Percentiles rank a stretch among this genome's conserved stretches.
These are phyloP conservation scores for Pseudogymnoascus verrucosus DNA, from an alignment of 2,329 filamentous ascomycete genomes.

Conservation along the genomic window DNA sequence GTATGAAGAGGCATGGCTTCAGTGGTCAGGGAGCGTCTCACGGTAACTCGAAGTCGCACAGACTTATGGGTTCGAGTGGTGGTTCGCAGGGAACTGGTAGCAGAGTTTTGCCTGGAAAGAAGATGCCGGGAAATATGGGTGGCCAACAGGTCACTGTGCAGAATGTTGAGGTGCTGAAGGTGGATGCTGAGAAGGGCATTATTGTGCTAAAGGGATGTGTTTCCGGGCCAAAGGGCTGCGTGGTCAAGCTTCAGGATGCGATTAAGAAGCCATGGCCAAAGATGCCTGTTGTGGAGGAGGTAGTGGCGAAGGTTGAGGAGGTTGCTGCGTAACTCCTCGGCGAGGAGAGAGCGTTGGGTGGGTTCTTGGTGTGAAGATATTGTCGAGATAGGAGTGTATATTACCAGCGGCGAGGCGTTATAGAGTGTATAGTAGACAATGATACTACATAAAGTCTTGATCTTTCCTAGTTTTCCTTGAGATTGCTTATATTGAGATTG, in stretches of 20 bases:
- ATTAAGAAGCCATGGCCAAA: constrained; percentile 75
- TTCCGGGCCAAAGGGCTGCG: constrained; percentile 77
- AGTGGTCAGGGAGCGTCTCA: constrained; percentile 82
- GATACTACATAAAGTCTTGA: constrained; percentile 8
- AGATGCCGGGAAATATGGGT: constrained; percentile 96
- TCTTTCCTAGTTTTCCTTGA: neutral
- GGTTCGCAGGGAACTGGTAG: constrained; percentile 88
- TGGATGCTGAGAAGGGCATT: constrained; percentile 79
- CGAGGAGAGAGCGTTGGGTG: neutral
- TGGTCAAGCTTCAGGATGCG: constrained; percentile 82
- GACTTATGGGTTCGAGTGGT: constrained; percentile 83
- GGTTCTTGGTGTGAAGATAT: constrained; percentile 9
- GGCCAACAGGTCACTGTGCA: constrained; percentile 81
- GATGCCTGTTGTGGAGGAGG: constrained; percentile 43
- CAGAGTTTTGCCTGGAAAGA: constrained; percentile 89
- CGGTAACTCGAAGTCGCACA: constrained; percentile 91
- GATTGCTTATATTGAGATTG: neutral
- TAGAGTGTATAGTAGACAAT: constrained; percentile 10
- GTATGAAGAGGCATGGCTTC: constrained; percentile 95
- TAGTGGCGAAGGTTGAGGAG: constrained; percentile 32
- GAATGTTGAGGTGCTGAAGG: constrained; percentile 81
- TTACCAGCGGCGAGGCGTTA: constrained; percentile 10
- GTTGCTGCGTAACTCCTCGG: constrained; percentile 26
- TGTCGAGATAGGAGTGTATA: constrained; percentile 5
- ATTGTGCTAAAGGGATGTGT: constrained; percentile 82